These are phyloP conservation scores for Phyllosticta ampelicida DNA, from an alignment of 2,329 filamentous ascomycete species.

Conservation along the genomic window DNA sequence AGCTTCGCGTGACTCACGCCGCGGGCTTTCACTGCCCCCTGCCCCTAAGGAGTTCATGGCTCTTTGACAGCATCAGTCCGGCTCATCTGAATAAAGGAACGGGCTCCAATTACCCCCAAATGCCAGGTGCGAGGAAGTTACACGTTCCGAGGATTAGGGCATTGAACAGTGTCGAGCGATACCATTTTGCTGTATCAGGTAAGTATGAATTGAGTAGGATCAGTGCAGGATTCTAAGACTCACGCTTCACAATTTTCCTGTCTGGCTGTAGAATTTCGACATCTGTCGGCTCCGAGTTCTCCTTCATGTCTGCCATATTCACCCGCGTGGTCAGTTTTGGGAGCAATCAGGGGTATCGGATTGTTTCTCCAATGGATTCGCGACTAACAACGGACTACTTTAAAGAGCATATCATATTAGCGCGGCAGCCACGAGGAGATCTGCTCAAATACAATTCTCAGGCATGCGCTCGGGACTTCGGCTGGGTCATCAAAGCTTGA, in stretches of 20 bases:
- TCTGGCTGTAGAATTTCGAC: neutral
- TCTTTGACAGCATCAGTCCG: too few relatives aligned
- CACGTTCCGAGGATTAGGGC: slow-evolving; percentile 60
- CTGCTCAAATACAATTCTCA: neutral
- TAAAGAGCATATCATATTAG: neutral
- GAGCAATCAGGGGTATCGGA: neutral
- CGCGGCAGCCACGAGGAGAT: neutral
- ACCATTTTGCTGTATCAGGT: slow-evolving; percentile 47
- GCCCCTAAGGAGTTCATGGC: slow-evolving; percentile 63
- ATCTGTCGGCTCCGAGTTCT: neutral
- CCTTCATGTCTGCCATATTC: slow-evolving; percentile 5
- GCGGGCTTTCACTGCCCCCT: too few relatives aligned
- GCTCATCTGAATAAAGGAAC: too few relatives aligned
- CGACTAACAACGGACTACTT: neutral
- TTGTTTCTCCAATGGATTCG: neutral
- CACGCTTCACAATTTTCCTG: slow-evolving; percentile 5
- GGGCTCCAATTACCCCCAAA: slow-evolving; percentile 41
- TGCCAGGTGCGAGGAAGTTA: slow-evolving; percentile 59
- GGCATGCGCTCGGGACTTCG: neutral
- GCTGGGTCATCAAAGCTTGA: neutral
- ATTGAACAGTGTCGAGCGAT: slow-evolving; percentile 63
- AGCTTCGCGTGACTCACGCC: too few relatives aligned
- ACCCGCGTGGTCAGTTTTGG: neutral
- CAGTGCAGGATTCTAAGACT: neutral
- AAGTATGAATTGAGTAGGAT: neutral